Percentiles rank a stretch among this genome's conserved stretches.
Evolutionary conservation across 495 filamentous ascomycete genomes (phyloP).

Genomic region (Penicillium lagena): DNA sequence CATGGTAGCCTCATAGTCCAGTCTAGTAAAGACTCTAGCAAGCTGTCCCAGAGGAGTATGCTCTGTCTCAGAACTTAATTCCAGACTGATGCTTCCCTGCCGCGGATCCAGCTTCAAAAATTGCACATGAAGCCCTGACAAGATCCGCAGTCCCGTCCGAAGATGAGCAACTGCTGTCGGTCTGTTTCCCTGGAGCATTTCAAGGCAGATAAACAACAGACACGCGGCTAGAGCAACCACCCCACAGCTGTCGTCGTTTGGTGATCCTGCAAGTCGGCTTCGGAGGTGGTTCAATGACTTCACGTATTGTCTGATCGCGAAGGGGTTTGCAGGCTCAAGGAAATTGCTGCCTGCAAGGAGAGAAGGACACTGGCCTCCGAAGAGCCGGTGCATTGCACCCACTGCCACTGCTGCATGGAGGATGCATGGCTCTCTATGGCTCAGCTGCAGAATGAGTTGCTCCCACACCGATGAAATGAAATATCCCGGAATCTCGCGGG

Average conservation of each 20-base stretch:
- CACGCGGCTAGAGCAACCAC: background rate
- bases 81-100: background rate
- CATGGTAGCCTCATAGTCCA: constrained; percentile 1
- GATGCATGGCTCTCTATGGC: background rate
- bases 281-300: background rate
- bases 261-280: background rate
- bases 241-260: background rate
- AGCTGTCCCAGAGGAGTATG: background rate
- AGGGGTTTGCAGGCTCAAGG: background rate
- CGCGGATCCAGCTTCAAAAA: background rate
- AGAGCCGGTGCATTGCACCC: background rate
- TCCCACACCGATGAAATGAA: background rate
- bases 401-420: constrained; percentile 1
- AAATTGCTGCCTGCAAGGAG: background rate
- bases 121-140: background rate
- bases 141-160: background rate
- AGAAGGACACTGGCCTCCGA: background rate
- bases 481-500: background rate
- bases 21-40: background rate
- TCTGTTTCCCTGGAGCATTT: constrained; percentile 1
- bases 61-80: background rate
- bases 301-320: background rate
- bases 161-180: background rate
- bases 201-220: constrained; percentile 1
- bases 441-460: background rate